These are phyloP conservation scores for Suhomyces terraborum DNA, from an alignment of 1,139 yeast genomes.

Conservation along the genomic window DNA sequence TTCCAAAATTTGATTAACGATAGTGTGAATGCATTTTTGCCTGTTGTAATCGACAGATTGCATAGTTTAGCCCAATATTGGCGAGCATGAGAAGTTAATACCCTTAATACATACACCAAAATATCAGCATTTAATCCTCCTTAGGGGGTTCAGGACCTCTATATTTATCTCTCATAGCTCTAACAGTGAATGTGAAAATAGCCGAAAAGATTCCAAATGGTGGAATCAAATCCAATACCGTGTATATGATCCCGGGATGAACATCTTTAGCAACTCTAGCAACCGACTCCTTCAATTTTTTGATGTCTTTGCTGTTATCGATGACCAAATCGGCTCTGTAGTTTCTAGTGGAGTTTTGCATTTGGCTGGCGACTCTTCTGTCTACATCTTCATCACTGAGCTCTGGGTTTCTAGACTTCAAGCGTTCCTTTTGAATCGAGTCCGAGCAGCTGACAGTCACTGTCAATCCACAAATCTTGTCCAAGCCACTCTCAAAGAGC, in stretches of 20 bases:
- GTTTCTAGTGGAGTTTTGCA: conserved; percentile 62
- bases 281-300: conserved; percentile 50
- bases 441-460: conserved; percentile 67
- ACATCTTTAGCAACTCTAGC: conserved; percentile 47
- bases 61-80: conserved; percentile 97
- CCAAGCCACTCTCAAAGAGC: conserved; percentile 76
- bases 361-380: conserved; percentile 75
- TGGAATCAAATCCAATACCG: conserved; percentile 62
- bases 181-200: conserved; percentile 17
- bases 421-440: conserved; percentile 61
- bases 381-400: conserved; percentile 66
- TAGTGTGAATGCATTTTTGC: conserved; percentile 89
- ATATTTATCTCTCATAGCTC: conserved; percentile 15
- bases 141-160: conserved; percentile 10
- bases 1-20: conserved; percentile 92
- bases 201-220: conserved; percentile 49
- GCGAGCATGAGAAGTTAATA: conserved; percentile 87
- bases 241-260: conserved; percentile 54
- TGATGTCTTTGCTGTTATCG: conserved; percentile 59
- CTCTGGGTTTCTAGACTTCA: conserved; percentile 67
- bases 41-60: conserved; percentile 90
- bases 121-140: too few relatives aligned
- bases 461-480: conserved; percentile 68
- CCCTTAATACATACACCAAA: too few relatives aligned
- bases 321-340: conserved; percentile 65